Evolutionary conservation across 1,284 basidiomycete genomes (phyloP), one percentile per base, ranked within the genome.

Genomic region (Hypsizygus ulmarius): DNA sequence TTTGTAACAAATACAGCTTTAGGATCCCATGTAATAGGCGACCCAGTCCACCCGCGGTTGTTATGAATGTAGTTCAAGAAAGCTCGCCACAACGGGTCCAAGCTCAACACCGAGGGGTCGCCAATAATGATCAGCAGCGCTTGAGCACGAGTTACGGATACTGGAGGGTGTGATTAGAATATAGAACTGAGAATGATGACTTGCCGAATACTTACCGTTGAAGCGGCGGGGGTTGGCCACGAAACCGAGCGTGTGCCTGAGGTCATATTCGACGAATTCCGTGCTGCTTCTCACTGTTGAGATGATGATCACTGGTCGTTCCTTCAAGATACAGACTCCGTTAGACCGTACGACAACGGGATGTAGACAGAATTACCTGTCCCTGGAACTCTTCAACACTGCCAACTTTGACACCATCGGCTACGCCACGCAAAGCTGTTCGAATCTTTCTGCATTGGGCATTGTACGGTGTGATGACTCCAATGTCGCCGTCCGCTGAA

Each of bases 361-460:
- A 42, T 2, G 27, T 14, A 19, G 19, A 37, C 27, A n/a, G 39
- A 18, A 29, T 30, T 48, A 80, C 81, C 64, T 82, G 79, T 5
- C 82, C 82, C 61, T 85, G 82, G 63, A 83, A 85, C 49, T 82
- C 78, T 60, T 85, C 82, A 1, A 82, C 80, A 45, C 74, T 79
- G n/a, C 80, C 82, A 14, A 83, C 77, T 47, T 79, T 82, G 51
- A 81, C 47, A 5, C 47, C 46, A 32, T 55, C 52, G 16, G 56
- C 49, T 25, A 58, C 51, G 2, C 38, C 49, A 21, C 43, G 47
- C 11, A 59, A 39, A n/a, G 48, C 49, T 2, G 38, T 50, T 27
- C 54, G 44, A 18, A 83, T 78, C 59, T 81, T 82, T 49, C 67
- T 66, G 33, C 73, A 68, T 56, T 85, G 82, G 1, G 79, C 78